These are phyloP conservation scores for Quercus lobata DNA, from an alignment of 331 rosid species.

Conservation along the genomic window DNA sequence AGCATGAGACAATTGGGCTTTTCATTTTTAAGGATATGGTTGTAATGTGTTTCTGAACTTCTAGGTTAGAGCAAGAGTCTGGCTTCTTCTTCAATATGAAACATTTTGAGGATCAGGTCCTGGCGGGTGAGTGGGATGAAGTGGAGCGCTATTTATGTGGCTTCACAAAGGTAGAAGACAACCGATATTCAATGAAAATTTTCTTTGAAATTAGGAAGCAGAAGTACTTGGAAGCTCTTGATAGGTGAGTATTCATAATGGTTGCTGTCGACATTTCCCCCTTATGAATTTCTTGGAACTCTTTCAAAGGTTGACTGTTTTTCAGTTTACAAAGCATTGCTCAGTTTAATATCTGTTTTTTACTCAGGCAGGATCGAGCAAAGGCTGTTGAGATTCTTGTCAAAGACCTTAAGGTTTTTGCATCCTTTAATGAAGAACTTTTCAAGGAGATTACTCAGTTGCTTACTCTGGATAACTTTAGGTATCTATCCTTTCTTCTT, in stretches of 20 bases:
- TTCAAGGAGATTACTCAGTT: slow-evolving; percentile 49
- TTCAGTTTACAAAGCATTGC: neutral
- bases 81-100: slow-evolving; percentile 50
- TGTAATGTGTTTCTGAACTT: slow-evolving; percentile 18
- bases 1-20: neutral
- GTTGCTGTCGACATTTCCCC: neutral
- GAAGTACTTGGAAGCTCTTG: slow-evolving; percentile 51
- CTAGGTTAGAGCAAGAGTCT: slow-evolving; percentile 46
- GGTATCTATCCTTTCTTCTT: slow-evolving; percentile 14
- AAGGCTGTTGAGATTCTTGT: slow-evolving; percentile 47
- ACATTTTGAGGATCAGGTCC: slow-evolving; percentile 47
- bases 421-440: slow-evolving; percentile 44
- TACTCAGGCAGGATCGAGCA: slow-evolving; percentile 47
- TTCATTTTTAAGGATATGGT: neutral
- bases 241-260: slow-evolving; percentile 30
- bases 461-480: slow-evolving; percentile 46
- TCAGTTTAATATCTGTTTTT: neutral
- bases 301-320: neutral
- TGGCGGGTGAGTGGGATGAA: slow-evolving; percentile 51
- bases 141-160: slow-evolving; percentile 48
- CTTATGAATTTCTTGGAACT: neutral
- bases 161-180: slow-evolving; percentile 45
- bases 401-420: slow-evolving; percentile 46
- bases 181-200: slow-evolving; percentile 46
- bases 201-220: slow-evolving; percentile 48